phyloP scores from a whole-genome alignment of 2,329 filamentous ascomycete genomes.

The Phialocephala subalpina region DNA sequence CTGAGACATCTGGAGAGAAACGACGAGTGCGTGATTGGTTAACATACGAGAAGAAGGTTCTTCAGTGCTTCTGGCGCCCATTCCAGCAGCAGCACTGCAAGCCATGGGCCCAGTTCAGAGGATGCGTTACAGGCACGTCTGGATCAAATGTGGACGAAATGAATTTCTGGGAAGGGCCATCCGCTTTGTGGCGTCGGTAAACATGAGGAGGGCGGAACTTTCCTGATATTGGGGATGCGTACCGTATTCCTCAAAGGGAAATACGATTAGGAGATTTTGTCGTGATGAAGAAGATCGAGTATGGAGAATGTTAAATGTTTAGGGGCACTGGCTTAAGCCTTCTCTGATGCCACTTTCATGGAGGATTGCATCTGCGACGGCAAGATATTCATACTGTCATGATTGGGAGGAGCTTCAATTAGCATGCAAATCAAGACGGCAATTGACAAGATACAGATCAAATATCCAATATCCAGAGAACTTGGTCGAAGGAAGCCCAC shows the following conservation, averaged over 20 bases:
- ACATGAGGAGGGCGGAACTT: not conserved
- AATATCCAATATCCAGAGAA: not conserved
- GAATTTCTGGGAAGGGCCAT: not conserved
- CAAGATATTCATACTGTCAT: not conserved
- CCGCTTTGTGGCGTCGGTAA: not conserved
- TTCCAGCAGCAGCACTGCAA: conserved; percentile 12
- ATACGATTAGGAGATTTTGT: not conserved
- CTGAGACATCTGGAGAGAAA: conserved; percentile 8
- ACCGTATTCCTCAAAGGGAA: not conserved
- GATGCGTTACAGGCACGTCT: not conserved
- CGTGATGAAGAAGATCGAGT: not conserved
- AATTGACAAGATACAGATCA: not conserved
- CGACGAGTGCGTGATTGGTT: conserved; percentile 17
- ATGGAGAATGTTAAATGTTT: not conserved
- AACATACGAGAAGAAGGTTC: conserved; percentile 23
- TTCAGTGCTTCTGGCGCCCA: conserved; percentile 14
- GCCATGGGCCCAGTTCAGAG: not conserved
- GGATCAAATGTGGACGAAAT: no score
- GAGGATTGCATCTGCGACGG: not conserved
- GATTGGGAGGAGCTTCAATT: not conserved
- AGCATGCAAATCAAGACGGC: not conserved
- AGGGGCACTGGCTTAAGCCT: not conserved
- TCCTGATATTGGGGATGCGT: not conserved
- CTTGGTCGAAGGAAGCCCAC: not conserved
- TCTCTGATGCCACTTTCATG: not conserved